Percentiles rank a stretch among this genome's conserved stretches.
phyloP scores from a whole-genome alignment of 73 alveolate genomes.

The Halteria grandinella region DNA sequence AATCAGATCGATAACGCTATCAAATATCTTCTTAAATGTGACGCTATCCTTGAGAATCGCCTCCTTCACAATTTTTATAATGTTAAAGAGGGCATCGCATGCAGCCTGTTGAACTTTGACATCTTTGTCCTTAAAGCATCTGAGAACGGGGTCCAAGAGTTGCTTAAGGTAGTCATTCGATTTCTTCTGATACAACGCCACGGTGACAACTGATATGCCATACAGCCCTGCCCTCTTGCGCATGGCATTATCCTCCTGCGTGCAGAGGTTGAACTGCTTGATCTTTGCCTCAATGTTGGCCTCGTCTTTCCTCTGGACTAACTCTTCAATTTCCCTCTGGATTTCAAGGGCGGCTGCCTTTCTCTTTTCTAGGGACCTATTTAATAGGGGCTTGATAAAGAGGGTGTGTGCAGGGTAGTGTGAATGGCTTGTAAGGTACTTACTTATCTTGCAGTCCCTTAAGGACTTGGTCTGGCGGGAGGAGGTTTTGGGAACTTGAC shows the following conservation, averaged over 20 bases:
- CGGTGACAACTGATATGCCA: conserved; percentile 65
- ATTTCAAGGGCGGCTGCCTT: conserved; percentile 46
- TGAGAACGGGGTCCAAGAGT: conserved; percentile 52
- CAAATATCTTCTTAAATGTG: conserved; percentile 35
- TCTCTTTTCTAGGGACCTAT: too few relatives aligned
- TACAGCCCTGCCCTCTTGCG: conserved; percentile 66
- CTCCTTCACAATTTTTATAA: conserved; percentile 65
- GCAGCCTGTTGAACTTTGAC: conserved; percentile 62
- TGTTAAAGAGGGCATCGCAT: conserved; percentile 71
- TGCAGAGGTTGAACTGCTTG: conserved; percentile 24
- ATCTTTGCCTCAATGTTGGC: conserved; percentile 24
- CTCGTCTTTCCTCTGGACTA: conserved; percentile 3
- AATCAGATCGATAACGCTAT: conserved; percentile 53
- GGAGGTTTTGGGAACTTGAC: conserved; percentile 1
- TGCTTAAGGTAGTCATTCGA: conserved; percentile 36
- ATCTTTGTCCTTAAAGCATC: conserved; percentile 62
- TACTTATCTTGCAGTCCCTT: background rate
- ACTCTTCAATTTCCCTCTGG: conserved; percentile 1
- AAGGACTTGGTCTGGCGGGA: background rate
- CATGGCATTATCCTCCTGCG: conserved; percentile 37
- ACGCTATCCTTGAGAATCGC: conserved; percentile 63
- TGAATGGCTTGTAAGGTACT: background rate
- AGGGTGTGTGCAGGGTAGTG: too few relatives aligned
- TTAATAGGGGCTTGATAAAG: too few relatives aligned
- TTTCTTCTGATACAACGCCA: conserved; percentile 61